Conservation (phyloP, 768 basidiomycete genomes). For the Suillus luteus region DNA sequence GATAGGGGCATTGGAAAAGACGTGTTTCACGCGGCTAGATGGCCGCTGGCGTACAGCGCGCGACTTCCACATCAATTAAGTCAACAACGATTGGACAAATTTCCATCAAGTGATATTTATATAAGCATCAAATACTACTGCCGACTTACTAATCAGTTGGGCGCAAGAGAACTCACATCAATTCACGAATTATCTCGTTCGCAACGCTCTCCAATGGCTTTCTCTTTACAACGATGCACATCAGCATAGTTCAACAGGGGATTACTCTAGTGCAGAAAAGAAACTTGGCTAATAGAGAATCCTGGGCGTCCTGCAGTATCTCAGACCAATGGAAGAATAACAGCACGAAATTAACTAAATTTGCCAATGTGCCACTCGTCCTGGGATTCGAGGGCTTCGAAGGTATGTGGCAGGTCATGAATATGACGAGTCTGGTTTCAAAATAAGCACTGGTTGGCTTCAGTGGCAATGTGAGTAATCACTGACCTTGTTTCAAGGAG, state of each 20-base stretch:
- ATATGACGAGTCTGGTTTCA: background rate
- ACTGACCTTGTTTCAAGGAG: background rate
- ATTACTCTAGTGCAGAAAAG: too few species aligned
- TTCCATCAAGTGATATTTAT: background rate
- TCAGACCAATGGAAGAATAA: background rate
- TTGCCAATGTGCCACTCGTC: too few species aligned
- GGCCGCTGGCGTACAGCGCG: background rate
- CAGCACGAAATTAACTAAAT: background rate
- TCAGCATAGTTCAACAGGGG: too few species aligned
- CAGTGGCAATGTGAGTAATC: background rate
- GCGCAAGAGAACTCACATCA: too few species aligned
- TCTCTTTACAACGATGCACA: too few species aligned
- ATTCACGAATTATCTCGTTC: too few species aligned
- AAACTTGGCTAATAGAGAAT: too few species aligned
- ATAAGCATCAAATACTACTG: background rate
- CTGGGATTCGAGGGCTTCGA: background rate
- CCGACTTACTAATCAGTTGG: too few species aligned
- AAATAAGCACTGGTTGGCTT: background rate
- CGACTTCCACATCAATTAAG: background rate
- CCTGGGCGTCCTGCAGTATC: background rate
- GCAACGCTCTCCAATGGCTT: too few species aligned
- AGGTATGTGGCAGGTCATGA: background rate
- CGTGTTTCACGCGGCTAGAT: background rate
- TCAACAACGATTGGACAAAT: background rate
- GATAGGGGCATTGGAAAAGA: constrained; percentile 23